A percentile compares a stretch with the other conserved stretches of the same genome.
Evolutionary conservation across 2,329 filamentous ascomycete species (phyloP).

Genomic region (Trichoderma lentiforme): DNA sequence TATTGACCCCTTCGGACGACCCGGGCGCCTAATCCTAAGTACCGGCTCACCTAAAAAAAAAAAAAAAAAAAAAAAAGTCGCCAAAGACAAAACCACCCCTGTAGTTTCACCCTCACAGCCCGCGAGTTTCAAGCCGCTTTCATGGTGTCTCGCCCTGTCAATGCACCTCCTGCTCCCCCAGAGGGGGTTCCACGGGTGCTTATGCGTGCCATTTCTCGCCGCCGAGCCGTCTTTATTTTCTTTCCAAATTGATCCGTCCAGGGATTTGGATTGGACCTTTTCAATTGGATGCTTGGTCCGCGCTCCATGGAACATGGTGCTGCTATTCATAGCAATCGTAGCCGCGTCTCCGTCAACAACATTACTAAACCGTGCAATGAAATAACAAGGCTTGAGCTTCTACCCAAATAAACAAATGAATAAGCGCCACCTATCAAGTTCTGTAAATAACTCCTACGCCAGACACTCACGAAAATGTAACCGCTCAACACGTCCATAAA

Average conservation of each 20-base stretch:
- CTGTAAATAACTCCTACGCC: not conserved
- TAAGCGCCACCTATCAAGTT: not conserved
- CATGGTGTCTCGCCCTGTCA: slow-evolving; percentile 1
- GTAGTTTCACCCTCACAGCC: slow-evolving; percentile 9
- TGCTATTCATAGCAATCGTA: not conserved
- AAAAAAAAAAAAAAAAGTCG: too few relatives aligned
- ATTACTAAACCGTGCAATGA: too few relatives aligned
- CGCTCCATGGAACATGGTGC: too few relatives aligned
- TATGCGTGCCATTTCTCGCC: slow-evolving; percentile 7
- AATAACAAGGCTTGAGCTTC: not conserved
- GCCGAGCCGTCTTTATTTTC: not conserved
- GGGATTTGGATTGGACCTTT: not conserved
- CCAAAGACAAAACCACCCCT: not conserved
- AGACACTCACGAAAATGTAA: not conserved
- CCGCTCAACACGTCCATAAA: not conserved
- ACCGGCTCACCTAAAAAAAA: too few relatives aligned
- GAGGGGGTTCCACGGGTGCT: not conserved
- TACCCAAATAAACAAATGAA: not conserved
- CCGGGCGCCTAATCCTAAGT: not conserved
- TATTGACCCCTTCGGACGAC: not conserved
- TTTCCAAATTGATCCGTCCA: not conserved
- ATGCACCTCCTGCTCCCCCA: not conserved
- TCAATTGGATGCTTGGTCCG: too few relatives aligned
- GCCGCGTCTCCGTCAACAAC: not conserved
- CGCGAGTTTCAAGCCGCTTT: slow-evolving; percentile 5